Evolutionary conservation across 2,329 filamentous ascomycete genomes (phyloP), one percentile per base, ranked within the genome.

Genomic region (Seiridium unicorne): DNA sequence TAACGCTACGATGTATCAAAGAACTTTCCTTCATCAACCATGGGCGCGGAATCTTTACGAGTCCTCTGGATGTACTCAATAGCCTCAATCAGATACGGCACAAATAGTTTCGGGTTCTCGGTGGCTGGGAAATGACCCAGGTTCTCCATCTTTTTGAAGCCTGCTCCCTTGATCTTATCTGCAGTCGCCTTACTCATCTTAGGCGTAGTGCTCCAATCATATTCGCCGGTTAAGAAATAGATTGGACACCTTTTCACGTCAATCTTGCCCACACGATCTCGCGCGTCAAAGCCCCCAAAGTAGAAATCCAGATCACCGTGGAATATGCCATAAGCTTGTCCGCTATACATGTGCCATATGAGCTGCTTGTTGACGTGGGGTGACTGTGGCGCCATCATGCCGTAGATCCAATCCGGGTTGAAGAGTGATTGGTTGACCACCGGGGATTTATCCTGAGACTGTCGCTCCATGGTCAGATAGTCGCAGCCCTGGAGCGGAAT

Each of bases 271-370:
- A 81, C 72, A 58, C 78, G 74, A 10, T 73, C 68, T 34, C 80
- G 76, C 8, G 77, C 79, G 64, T 82, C 80, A 70, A 76, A 82
- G 51, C 79, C 79, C 55, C 77, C 77, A 57, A 81, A 81, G 71
- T 80, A 81, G 67, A 82, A 81, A 66, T 81, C 78, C 13, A 81
- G 68, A 61, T 81, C 79, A 32, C 79, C 79, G 65, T 81, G 79
- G 72, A 82, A 81, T 54, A 82, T 79, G 1, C 79, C 79, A 60
- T 81, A 82, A 1, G 80, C 79, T 70, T 82, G 79, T 0, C 74
- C 74, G 5, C 74, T 78, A 66, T 82, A 81, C 9, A 77, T 60
- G 62, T 82, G 80, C 79, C 79, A 82, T 62, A 82, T 75, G 36
- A 82, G 73, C 58, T 79, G 74, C 55, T 79, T 79, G 63, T 80